Base-by-base conservation (phyloP, 2,329 filamentous ascomycete species). In the Truncatella angustata region DNA sequence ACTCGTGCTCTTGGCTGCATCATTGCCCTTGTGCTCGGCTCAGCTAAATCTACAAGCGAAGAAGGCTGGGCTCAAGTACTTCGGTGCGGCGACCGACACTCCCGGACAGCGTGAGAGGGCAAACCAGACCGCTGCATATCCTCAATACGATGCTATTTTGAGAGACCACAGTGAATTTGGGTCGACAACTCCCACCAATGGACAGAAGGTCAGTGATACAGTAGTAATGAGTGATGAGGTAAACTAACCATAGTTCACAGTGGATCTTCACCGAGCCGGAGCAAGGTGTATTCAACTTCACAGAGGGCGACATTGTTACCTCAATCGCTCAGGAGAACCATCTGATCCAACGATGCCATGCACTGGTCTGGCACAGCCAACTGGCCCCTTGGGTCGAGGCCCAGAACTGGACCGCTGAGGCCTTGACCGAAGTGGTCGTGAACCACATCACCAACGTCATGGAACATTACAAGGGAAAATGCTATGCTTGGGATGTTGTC, bases 251-350 rank as follows among this genome's bases (percentile, higher is more conserved):
- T 7, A 35, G 40, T 28, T 11, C 5, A 2, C 40, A 69, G 63
- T 87, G 81, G 81, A 74, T 82, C 48, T 76, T 79, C 61, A 81
- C 73, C 42, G 84, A 88, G 67, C 82, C 83, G 3, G 60, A 74
- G 43, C 78, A 74, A 28, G 75, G 75, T 47, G 70, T 76, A 50
- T 88, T 87, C 74, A 81, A 82, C 66, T 87, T 76, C 66, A 80
- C 78, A 26, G 73, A 78, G 32, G 83, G 80, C 42, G 80, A 86
- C 50, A 69, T 73, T 46, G 71, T 78, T 24, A 64, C 74, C 45
- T 61, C 70, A 36, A 67, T 77, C 50, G 76, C 77, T 32, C 60
- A 66, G 36, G 60, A 69, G 46, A 70, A 73, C 35, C 62, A 66
- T 54, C 71, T 78, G 58, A 54, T 79, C 24, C 70, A 85, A 14